phyloP scores from a whole-genome alignment of 1,284 basidiomycete species.

The Ustilago xerochloae region DNA sequence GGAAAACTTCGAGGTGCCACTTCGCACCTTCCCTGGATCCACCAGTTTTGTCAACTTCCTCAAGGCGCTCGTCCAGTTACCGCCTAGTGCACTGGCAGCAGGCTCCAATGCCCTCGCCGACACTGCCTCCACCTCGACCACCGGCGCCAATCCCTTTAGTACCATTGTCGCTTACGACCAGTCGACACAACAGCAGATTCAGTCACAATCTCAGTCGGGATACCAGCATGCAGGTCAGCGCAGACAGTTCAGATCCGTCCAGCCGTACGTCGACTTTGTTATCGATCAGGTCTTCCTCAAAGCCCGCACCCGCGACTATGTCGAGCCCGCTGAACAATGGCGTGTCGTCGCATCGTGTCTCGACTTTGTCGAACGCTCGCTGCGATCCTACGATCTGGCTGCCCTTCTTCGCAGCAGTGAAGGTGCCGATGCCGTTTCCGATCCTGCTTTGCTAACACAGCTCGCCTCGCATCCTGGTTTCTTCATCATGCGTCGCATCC shows the following conservation, averaged over 20 bases:
- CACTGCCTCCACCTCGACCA: neutral
- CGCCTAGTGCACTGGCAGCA: constrained; percentile 24
- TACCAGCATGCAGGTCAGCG: constrained; percentile 27
- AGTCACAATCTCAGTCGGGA: constrained; percentile 16
- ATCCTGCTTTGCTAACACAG: constrained; percentile 60
- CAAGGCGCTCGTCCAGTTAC: constrained; percentile 73
- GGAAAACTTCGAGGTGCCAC: constrained; percentile 83
- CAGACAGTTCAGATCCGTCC: constrained; percentile 70
- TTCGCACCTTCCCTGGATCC: constrained; percentile 84
- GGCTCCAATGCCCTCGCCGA: constrained; percentile 32
- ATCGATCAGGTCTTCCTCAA: constrained; percentile 84
- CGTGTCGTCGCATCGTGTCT: constrained; percentile 85
- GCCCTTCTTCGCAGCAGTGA: constrained; percentile 37
- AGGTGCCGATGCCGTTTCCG: constrained; percentile 40
- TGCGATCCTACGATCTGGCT: constrained; percentile 82
- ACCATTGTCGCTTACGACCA: constrained; percentile 39
- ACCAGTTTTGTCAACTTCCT: constrained; percentile 88
- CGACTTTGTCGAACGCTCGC: constrained; percentile 83
- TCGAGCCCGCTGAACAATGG: constrained; percentile 82
- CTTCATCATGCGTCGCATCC: constrained; percentile 81
- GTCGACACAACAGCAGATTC: constrained; percentile 28
- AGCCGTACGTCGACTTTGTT: constrained; percentile 84
- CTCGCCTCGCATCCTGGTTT: constrained; percentile 82
- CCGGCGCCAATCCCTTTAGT: constrained; percentile 40
- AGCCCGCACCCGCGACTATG: constrained; percentile 76